Evolutionary conservation across 2,329 filamentous ascomycete genomes (phyloP), one percentile per base, ranked within the genome.

Genomic region (Echinosphaeria canescens): DNA sequence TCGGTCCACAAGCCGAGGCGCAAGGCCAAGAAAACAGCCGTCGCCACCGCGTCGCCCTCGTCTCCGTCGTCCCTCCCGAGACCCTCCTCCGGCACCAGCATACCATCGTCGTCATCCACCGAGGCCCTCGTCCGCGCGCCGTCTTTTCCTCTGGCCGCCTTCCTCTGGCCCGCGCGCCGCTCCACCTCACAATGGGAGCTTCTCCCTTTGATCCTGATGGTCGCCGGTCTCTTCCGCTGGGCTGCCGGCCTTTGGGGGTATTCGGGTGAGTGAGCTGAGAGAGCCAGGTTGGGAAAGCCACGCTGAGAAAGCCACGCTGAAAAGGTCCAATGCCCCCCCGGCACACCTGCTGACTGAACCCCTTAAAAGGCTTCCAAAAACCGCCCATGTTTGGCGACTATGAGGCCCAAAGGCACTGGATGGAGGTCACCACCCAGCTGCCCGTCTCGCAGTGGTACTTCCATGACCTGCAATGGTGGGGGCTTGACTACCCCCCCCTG

Each of bases 401-500:
- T 51, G 88, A 98, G 54, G 88, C 90, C 4, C 88, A 98, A 48
- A 60, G 88, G 39, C 88, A 98, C 49, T 98, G 88, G 88, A 92
- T 98, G 84, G 88, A 98, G 44, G 59, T 98, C 36, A 93, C 88
- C 2, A 78, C 69, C 7, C 69, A 92, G 31, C 58, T 98, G 2
- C 88, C 88, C 10, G 61, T 90, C 20, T 88, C 81, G 9, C 76
- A 88, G 47, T 98, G 90, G 88, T 98, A 98, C 49, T 92, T 91
- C 43, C 81, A 98, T 47, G 84, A 98, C 45, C 57, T 95, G 24
- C 62, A 85, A 42, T 98, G 85, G 74, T 98, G 88, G 88, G 90
- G 90, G 1, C 62, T 98, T 36, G 88, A 98, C 51, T 98, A 98
- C 47, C 88, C 88, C 30, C 88, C 88, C 27, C 63, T 98, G 51